Evolutionary conservation across 352 stramenopile species (phyloP).

Genomic region (Blastocystis sp.): DNA sequence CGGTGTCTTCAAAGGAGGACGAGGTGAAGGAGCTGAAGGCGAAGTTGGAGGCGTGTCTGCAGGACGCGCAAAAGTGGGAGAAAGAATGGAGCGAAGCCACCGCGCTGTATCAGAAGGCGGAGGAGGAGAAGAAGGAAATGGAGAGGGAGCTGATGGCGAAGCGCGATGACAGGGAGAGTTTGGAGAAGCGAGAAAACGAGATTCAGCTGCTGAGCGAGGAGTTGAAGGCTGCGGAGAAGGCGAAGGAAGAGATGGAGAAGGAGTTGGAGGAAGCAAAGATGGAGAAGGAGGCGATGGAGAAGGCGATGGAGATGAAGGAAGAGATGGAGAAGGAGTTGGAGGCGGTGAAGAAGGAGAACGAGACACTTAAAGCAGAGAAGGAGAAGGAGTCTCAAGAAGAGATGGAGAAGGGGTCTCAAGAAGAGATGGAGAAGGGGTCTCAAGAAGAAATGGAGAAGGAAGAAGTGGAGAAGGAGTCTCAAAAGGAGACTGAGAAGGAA

Average conservation of each 20-base stretch:
- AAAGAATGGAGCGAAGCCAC: neutral
- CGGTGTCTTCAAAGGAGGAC: neutral
- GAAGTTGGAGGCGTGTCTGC: neutral
- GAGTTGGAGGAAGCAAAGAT: neutral
- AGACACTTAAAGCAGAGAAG: neutral
- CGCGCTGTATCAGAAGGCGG: neutral
- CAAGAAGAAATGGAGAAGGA: neutral
- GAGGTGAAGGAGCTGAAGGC: neutral
- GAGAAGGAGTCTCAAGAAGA: neutral
- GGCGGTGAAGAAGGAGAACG: neutral
- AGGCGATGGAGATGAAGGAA: neutral
- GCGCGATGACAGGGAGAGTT: neutral
- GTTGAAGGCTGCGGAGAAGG: neutral
- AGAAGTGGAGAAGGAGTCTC: neutral
- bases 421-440: neutral
- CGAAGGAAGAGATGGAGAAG: neutral
- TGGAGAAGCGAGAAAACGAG: constrained; percentile 44
- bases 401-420: neutral
- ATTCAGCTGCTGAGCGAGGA: constrained; percentile 67
- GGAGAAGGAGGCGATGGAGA: neutral
- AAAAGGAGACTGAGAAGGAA: neutral
- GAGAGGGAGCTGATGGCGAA: neutral
- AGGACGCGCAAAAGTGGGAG: neutral
- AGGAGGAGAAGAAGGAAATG: neutral
- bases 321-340: neutral